Base-by-base conservation (phyloP, 106 monocot species). In the Phalaenopsis equestris region DNA sequence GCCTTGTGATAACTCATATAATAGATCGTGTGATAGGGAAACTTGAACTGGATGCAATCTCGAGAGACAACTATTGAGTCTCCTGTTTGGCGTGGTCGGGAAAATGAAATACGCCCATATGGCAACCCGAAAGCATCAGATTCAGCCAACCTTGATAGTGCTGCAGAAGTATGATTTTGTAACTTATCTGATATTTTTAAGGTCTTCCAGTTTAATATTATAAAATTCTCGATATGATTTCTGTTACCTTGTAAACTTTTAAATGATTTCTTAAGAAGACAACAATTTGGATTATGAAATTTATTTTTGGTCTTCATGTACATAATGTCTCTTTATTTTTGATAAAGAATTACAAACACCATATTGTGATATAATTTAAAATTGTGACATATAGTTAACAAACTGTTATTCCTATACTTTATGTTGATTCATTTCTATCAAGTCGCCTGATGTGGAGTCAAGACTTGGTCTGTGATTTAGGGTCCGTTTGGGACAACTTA, bases 21-120 rank as follows among this genome's bases (percentile, higher is more conserved):
- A 41, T 17, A 55, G 72, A 12, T 73, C 81, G 75, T 38, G 38
- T 81, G 78, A 39, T 36, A 94, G 98, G 98, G 98, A 72, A 98
- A 98, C 81, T 85, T 98, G 89, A 98, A 98, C 78, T 98, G 94
- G 98, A 98, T 98, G 94, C 92, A 88, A 86, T 98, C 94, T 83
- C 86, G 94, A 82, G 98, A 98, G 87, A 72, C 98, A 82, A 94
- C 98, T 79, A 84, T 98, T 4, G 89, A 82, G 37, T 98, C 98
- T 56, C 86, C 94, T 84, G 94, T 98, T 73, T 98, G 98, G 98
- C 98, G 92, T 84, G 94, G 94, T 11, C 92, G 98, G 84, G 98
- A 94, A 87, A 85, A 88, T 91, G 98, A 98, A 85, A 92, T 98
- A 83, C 88, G 94, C 19, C 98, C 98, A 49, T 92, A 85, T 87